Evolutionary conservation across 192 early-diverging fungal species (phyloP).

Genomic region (Paraglomus brasilianum): DNA sequence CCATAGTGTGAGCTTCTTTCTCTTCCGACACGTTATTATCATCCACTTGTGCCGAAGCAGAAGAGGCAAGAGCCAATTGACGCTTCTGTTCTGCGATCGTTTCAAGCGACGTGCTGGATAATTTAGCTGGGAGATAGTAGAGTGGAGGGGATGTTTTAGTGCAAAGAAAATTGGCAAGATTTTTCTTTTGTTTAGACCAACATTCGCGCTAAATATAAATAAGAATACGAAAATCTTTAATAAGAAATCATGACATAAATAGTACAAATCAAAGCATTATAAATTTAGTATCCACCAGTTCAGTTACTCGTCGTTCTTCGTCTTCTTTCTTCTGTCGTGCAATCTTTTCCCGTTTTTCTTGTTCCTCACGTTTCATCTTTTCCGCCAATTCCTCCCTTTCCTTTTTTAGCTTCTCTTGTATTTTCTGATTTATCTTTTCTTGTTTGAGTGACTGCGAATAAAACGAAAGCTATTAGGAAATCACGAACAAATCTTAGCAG

Average conservation of each 20-base stretch:
- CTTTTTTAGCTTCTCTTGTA: constrained; percentile 47
- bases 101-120: constrained; percentile 18
- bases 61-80: constrained; percentile 21
- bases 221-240: background rate
- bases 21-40: background rate
- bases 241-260: background rate
- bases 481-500: background rate
- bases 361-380: constrained; percentile 39
- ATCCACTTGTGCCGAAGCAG: constrained; percentile 1
- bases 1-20: too few species aligned
- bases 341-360: constrained; percentile 36
- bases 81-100: constrained; percentile 29
- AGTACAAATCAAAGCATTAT: background rate
- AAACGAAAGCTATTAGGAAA: constrained; percentile 1
- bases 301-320: constrained; percentile 16
- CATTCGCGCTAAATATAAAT: constrained; percentile 12
- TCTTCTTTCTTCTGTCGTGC: constrained; percentile 24
- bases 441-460: constrained; percentile 42
- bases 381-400: constrained; percentile 43
- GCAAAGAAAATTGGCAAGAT: constrained; percentile 35
- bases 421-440: constrained; percentile 42
- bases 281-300: constrained; percentile 6
- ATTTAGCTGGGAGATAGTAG: constrained; percentile 36
- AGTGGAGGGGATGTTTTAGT: constrained; percentile 34
- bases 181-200: constrained; percentile 31